These are phyloP conservation scores for Suillus spraguei DNA, from an alignment of 768 basidiomycete genomes.

Conservation along the genomic window DNA sequence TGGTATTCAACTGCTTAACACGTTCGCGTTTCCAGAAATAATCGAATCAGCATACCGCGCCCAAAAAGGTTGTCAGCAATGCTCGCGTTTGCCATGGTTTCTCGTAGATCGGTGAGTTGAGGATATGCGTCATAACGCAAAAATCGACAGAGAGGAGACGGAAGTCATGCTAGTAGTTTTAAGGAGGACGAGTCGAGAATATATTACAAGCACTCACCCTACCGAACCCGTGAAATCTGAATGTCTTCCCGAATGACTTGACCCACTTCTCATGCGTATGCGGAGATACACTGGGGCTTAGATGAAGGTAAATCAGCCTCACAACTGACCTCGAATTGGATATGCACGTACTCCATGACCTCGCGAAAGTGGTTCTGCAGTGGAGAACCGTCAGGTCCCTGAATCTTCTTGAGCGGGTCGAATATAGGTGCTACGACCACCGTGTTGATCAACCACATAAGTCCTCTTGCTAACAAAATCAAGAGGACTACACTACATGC, in stretches of 20 bases:
- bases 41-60: slow-evolving; percentile 36
- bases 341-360: slow-evolving; percentile 46
- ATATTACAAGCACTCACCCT: slow-evolving; percentile 32
- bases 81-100: slow-evolving; percentile 60
- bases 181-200: slow-evolving; percentile 2
- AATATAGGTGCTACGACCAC: slow-evolving; percentile 45
- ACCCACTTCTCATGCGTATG: slow-evolving; percentile 47
- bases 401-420: slow-evolving; percentile 50
- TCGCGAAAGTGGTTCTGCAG: slow-evolving; percentile 48
- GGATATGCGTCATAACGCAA: slow-evolving; percentile 48
- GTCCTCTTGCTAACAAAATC: slow-evolving; percentile 38
- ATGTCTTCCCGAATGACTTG: slow-evolving; percentile 49
- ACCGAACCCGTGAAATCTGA: slow-evolving; percentile 58
- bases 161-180: slow-evolving; percentile 47
- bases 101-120: slow-evolving; percentile 50
- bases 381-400: slow-evolving; percentile 46
- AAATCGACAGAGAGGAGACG: slow-evolving; percentile 57
- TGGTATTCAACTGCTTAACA: slow-evolving; percentile 17
- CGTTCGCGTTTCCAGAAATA: not conserved
- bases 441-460: slow-evolving; percentile 45
- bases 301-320: slow-evolving; percentile 1
- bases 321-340: not conserved
- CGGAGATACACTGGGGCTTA: slow-evolving; percentile 46
- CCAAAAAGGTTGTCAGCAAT: slow-evolving; percentile 52
- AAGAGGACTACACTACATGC: slow-evolving; percentile 30